These are phyloP conservation scores for Turritis glabra DNA, from an alignment of 345 rosid genomes.

Conservation along the genomic window DNA sequence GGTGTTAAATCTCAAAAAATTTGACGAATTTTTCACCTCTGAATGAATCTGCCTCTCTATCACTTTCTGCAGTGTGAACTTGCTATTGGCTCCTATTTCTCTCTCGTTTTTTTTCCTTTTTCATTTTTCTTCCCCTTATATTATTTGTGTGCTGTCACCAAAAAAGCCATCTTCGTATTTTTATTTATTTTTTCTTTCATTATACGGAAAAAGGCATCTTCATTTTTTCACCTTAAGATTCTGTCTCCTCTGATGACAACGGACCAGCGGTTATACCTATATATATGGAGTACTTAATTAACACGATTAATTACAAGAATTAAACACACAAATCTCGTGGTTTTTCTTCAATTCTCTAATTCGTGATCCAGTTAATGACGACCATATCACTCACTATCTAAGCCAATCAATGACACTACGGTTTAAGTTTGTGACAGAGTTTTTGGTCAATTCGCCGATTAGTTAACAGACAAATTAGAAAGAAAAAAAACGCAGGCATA, in stretches of 20 bases:
- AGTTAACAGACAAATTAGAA: neutral
- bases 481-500: neutral
- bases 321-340: neutral
- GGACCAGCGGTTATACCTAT: neutral
- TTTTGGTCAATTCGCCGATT: neutral
- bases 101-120: neutral
- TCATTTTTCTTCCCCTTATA: neutral
- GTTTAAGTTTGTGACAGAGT: neutral
- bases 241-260: conserved; percentile 20
- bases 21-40: conserved; percentile 18
- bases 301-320: neutral
- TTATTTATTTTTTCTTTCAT: neutral
- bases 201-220: conserved; percentile 7
- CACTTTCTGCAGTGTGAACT: conserved; percentile 13
- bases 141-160: conserved; percentile 15
- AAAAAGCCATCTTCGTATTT: conserved; percentile 4
- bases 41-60: conserved; percentile 25
- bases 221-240: conserved; percentile 23
- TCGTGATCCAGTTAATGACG: neutral
- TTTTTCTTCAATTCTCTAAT: neutral
- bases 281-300: neutral
- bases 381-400: neutral
- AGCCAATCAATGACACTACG: neutral
- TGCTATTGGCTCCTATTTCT: conserved; percentile 20
- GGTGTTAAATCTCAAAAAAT: neutral